Evolutionary conservation across 2,329 filamentous ascomycete species (phyloP), one percentile per base, ranked within the genome.

Genomic region (Alternaria postmessia): DNA sequence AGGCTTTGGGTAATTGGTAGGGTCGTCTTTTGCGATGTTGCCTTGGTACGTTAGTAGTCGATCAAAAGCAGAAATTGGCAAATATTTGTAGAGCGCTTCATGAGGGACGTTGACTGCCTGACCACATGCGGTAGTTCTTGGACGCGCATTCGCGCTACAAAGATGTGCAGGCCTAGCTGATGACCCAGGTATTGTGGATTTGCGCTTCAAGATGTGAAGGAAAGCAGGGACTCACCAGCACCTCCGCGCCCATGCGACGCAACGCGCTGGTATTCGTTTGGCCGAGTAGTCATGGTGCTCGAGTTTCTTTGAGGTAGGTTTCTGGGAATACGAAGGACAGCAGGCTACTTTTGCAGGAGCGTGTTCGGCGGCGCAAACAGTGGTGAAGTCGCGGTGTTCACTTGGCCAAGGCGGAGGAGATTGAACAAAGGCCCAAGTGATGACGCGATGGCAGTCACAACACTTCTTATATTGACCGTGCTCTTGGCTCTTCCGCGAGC

Each of bases 161-260:
- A 46, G 34, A 6, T 18, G 16, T 43, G 18, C 24, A 49, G n/a
- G 42, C 28, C 26, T 14, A 51, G 26, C 32, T 30, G 20, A 18
- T 26, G 24, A 46, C 43, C 18, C 39, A 42, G 32, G 42, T 16
- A 41, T 38, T 49, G 41, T 30, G 20, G 41, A 26, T 22, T 44
- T 54, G 47, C 46, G 41, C 24, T 18, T 36, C 38, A 12, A 54
- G 39, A 38, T 18, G 9, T 38, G 34, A 36, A 42, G 57, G 48
- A 60, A 49, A 44, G 8, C 51, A 42, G 58, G 12, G 26, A 58
- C 80, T 69, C 77, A 85, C 84, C 91, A 64, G 91, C 91, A 74
- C 92, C 91, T 73, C 91, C 92, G 64, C 91, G 90, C 70, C 92
- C 91, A 72, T 91, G 88, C 41, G 90, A 92, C 47, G 77, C 69